phyloP scores from a whole-genome alignment of 345 rosid genomes.

The Bruguiera parviflora region DNA sequence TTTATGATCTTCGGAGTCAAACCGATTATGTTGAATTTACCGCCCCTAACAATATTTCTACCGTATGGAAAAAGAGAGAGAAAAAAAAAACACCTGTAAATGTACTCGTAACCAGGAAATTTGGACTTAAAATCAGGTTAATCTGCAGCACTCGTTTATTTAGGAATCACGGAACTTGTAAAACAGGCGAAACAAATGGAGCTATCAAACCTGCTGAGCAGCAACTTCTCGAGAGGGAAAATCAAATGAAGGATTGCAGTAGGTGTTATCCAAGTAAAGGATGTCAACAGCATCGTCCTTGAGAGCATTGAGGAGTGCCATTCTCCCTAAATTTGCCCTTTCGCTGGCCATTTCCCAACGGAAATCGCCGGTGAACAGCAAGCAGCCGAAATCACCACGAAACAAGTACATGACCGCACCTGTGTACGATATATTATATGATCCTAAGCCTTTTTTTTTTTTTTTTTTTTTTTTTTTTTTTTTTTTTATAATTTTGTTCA shows the following conservation, averaged over 20 bases:
- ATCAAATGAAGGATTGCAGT: slow-evolving; percentile 56
- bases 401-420: slow-evolving; percentile 78
- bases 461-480: no score
- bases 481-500: not conserved
- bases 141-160: not conserved
- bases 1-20: not conserved
- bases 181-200: not conserved
- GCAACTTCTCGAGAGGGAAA: slow-evolving; percentile 62
- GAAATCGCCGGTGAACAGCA: slow-evolving; percentile 72
- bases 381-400: slow-evolving; percentile 67
- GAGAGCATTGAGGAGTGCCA: slow-evolving; percentile 43
- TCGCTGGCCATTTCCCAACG: slow-evolving; percentile 52
- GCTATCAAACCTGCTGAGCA: slow-evolving; percentile 44
- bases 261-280: slow-evolving; percentile 75
- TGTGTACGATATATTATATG: slow-evolving; percentile 6
- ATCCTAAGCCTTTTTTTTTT: not conserved
- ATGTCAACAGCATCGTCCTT: slow-evolving; percentile 34
- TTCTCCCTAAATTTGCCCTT: slow-evolving; percentile 32
- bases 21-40: no score
- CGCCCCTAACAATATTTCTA: no score
- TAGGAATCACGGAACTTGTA: not conserved
- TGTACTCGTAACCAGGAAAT: no score
- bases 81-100: no score
- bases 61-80: no score
- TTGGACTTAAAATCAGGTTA: no score